A percentile compares a stretch with the other conserved stretches of the same genome.
phyloP scores from a whole-genome alignment of 2,329 filamentous ascomycete species.

The Cercospora canescens region DNA sequence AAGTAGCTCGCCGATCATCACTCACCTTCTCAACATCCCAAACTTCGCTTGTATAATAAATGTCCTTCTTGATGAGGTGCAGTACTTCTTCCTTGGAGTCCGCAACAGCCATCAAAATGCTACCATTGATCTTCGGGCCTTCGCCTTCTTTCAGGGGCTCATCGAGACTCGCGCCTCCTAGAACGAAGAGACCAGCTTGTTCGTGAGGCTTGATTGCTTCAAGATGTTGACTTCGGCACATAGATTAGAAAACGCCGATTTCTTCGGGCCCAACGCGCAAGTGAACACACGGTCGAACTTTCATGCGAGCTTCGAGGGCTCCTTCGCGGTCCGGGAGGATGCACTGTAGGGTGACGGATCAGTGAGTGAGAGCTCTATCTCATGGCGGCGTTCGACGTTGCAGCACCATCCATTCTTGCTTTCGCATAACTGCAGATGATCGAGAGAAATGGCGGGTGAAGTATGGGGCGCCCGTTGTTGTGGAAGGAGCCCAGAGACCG shows the following conservation, averaged over 20 bases:
- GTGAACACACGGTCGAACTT: slow-evolving; percentile 40
- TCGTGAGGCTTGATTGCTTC: slow-evolving; percentile 54
- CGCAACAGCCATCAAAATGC: slow-evolving; percentile 67
- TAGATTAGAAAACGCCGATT: neutral
- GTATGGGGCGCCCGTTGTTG: neutral
- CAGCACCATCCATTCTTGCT: slow-evolving; percentile 49
- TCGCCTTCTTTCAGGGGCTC: slow-evolving; percentile 63
- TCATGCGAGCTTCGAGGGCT: slow-evolving; percentile 45
- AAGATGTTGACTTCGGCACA: slow-evolving; percentile 52
- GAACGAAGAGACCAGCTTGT: slow-evolving; percentile 60
- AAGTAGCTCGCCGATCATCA: neutral
- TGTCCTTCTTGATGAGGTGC: slow-evolving; percentile 66
- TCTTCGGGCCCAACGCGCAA: neutral
- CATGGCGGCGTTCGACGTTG: neutral
- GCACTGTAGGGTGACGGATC: slow-evolving; percentile 24
- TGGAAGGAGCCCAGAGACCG: neutral
- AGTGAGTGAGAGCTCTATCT: neutral
- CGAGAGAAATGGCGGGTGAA: slow-evolving; percentile 22
- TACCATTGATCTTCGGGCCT: slow-evolving; percentile 71
- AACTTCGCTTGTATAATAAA: slow-evolving; percentile 70
- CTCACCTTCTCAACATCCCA: slow-evolving; percentile 65
- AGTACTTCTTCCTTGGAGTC: slow-evolving; percentile 64
- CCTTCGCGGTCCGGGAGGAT: slow-evolving; percentile 49
- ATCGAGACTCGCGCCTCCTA: slow-evolving; percentile 70
- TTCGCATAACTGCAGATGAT: slow-evolving; percentile 33